Conservation (phyloP, 2,329 filamentous ascomycete species). For the Pyricularia grisea region DNA sequence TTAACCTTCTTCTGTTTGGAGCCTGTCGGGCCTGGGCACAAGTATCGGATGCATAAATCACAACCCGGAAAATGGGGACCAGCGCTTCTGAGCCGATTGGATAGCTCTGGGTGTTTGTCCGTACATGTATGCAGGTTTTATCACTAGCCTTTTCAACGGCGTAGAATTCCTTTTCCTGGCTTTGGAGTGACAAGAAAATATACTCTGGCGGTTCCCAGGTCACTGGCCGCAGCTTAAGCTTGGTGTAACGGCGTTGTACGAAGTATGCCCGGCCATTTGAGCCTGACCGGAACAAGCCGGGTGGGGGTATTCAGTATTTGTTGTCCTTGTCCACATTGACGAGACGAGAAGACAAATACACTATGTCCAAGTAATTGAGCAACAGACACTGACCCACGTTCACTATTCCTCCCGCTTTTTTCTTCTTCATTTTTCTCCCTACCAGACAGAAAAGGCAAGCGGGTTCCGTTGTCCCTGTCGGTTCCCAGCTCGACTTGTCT, state of each 20-base stretch:
- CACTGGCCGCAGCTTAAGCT: background rate
- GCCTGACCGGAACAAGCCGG: background rate
- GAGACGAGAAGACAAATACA: too few relatives aligned
- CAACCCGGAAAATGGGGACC: background rate
- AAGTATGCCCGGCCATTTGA: background rate
- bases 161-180: background rate
- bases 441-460: background rate
- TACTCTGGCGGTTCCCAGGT: background rate
- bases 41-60: background rate
- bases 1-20: background rate
- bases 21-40: background rate
- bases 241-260: background rate
- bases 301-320: background rate
- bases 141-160: background rate
- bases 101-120: background rate
- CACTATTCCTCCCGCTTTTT: background rate
- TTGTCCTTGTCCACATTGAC: background rate
- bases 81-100: background rate
- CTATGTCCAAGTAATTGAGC: too few relatives aligned
- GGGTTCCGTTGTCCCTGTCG: background rate
- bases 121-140: background rate
- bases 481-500: background rate
- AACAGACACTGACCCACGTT: background rate
- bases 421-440: background rate
- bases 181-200: background rate